Conservation (phyloP, 805 yeast genomes). For the Wickerhamiella azymoides region DNA sequence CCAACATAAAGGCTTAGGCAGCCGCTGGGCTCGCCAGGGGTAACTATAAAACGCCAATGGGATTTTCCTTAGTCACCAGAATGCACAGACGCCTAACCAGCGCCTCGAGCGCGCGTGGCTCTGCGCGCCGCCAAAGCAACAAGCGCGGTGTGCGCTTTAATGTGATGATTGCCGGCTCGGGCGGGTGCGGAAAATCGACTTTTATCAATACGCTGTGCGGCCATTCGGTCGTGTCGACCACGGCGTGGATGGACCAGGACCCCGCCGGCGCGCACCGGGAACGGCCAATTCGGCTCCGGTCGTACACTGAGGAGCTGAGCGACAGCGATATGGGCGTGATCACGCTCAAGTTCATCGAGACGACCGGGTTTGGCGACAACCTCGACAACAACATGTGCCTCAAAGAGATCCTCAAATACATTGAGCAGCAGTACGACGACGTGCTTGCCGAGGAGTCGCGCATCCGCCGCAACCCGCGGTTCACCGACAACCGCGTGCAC, state of each 20-base stretch:
- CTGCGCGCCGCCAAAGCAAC: constrained; percentile 1
- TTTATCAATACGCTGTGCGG: constrained; percentile 83
- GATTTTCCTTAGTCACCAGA: not conserved
- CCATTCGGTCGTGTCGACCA: constrained; percentile 45
- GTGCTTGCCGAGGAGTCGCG: constrained; percentile 63
- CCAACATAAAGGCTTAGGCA: too few species aligned
- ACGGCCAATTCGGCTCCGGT: constrained; percentile 18
- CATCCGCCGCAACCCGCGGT: constrained; percentile 57
- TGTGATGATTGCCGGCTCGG: constrained; percentile 73
- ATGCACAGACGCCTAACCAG: constrained; percentile 9
- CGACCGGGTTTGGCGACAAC: constrained; percentile 71
- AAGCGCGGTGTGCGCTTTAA: constrained; percentile 79
- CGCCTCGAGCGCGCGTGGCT: constrained; percentile 7
- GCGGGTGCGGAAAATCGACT: constrained; percentile 87
- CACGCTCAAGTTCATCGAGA: constrained; percentile 44
- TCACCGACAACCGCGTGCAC: constrained; percentile 62
- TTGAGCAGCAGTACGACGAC: constrained; percentile 58
- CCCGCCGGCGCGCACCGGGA: constrained; percentile 21
- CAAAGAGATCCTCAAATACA: constrained; percentile 39
- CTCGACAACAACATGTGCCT: constrained; percentile 46
- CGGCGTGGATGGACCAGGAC: constrained; percentile 17
- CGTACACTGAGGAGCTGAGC: constrained; percentile 19
- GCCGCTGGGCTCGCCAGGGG: too few species aligned
- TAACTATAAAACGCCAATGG: not conserved
- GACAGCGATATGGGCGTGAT: constrained; percentile 18